phyloP scores from a whole-genome alignment of 2,329 filamentous ascomycete species.

The Chaetoscypha palmicola region DNA sequence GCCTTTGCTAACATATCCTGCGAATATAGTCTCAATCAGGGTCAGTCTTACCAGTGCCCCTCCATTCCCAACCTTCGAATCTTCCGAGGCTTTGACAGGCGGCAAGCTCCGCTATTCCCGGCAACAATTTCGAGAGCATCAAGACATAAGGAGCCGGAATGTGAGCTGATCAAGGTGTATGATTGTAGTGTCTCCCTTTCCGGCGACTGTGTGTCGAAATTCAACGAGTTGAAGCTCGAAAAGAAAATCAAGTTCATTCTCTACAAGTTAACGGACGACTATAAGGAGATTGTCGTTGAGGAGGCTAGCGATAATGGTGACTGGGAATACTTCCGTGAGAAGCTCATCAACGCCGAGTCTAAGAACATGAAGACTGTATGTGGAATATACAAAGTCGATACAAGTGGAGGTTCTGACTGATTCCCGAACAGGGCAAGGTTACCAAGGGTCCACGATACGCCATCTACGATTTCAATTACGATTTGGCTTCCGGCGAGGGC shows the following conservation, averaged over 20 bases:
- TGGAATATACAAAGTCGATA: constrained; percentile 7
- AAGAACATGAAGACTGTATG: constrained; percentile 59
- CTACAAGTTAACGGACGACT: constrained; percentile 79
- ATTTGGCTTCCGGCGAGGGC: constrained; percentile 64
- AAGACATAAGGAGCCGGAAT: neutral
- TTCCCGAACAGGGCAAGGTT: constrained; percentile 42
- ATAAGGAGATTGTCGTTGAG: constrained; percentile 76
- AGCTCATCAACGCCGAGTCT: constrained; percentile 65
- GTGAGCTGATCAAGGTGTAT: neutral
- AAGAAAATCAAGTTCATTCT: constrained; percentile 82
- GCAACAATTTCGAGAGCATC: neutral
- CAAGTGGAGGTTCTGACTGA: neutral
- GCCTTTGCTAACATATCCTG: constrained; percentile 16
- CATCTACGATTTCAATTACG: constrained; percentile 79
- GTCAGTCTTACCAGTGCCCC: constrained; percentile 40
- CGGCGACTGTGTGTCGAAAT: constrained; percentile 62
- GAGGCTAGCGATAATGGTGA: constrained; percentile 59
- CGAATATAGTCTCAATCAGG: constrained; percentile 57
- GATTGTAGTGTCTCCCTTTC: constrained; percentile 59
- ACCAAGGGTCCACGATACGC: constrained; percentile 73
- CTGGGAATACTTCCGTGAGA: constrained; percentile 68
- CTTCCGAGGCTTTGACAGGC: neutral
- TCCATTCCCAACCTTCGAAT: neutral
- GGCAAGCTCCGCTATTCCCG: neutral
- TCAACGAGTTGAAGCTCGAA: constrained; percentile 77